Base-by-base conservation (phyloP, 2,329 filamentous ascomycete genomes). In the Bipolaris sorokiniana region DNA sequence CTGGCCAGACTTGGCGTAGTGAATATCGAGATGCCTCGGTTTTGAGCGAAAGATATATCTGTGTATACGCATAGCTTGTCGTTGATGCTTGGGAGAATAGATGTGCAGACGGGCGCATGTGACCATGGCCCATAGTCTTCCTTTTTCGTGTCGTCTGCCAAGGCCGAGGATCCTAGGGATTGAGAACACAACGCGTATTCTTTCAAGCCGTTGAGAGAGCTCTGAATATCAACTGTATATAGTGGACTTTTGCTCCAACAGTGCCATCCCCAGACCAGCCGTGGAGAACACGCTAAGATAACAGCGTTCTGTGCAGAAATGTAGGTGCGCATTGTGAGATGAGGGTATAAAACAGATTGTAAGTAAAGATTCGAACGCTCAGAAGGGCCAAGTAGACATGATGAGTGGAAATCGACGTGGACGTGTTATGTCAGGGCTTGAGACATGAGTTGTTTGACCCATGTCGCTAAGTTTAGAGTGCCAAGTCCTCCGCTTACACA, bases 1-100 rank as follows among this genome's bases (percentile, higher is more conserved):
- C 48, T 41, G 2, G 74, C 71, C 28, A 75, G 42, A 1, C 31
- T 40, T 11, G 71, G 73, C 0, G 72, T 75, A 0, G 74, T 76
- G 48, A 76, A 68, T 6, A 76, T 66, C 0, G 73, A 72, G 3
- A 76, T 75, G 2, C 74, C 73, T 1, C 72, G 66, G 7, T 67
- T 68, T n/a, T 62, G 41, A 33, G 56, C 62, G 33, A 75, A 75
- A 0, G 67, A 62, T 1, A 58, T 46, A 37, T 61, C 62, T 10
- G 72, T 75, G 54, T 73, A 76, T 3, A 72, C 58, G 44, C 73
- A 76, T 1, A 76, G 66, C 5, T 62, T 61, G n/a, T 55, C 59
- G 7, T 65, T 62, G 23, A 75, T 51, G 36, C 52, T 61, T 23
- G 58, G 38, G 15, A 74, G 61, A 1, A 57, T 11, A 2, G 54